These are phyloP conservation scores for Penicillium subrubescens DNA, from an alignment of 495 filamentous ascomycete species.

Conservation along the genomic window DNA sequence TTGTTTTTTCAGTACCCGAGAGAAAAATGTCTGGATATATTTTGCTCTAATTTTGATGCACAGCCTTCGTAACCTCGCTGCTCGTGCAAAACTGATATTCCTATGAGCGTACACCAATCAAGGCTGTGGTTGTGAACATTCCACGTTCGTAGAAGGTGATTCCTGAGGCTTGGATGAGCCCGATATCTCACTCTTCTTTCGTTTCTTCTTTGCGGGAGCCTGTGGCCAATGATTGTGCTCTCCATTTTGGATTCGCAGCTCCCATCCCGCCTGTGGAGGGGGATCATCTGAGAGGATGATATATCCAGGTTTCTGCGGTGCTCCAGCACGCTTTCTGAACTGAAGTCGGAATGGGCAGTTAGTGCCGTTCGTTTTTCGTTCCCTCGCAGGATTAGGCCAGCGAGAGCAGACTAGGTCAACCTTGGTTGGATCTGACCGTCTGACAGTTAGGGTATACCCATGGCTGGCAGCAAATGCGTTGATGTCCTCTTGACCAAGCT, in stretches of 20 bases:
- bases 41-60: no score
- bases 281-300: background rate
- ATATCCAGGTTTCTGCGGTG: background rate
- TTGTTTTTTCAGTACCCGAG: no score
- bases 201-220: background rate
- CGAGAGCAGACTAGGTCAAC: constrained; percentile 4
- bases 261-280: background rate
- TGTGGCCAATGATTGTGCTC: background rate
- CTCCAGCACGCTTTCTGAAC: background rate
- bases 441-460: background rate
- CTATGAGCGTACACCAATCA: no score
- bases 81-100: no score
- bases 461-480: background rate
- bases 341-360: background rate
- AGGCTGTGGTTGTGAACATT: background rate
- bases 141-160: background rate
- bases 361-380: background rate
- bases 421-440: background rate
- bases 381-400: background rate
- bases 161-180: background rate
- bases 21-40: no score
- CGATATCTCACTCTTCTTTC: background rate
- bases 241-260: background rate
- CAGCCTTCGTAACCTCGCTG: no score
- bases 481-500: background rate